Conservation (phyloP, 495 filamentous ascomycete genomes). For the Arthonia radiata region DNA sequence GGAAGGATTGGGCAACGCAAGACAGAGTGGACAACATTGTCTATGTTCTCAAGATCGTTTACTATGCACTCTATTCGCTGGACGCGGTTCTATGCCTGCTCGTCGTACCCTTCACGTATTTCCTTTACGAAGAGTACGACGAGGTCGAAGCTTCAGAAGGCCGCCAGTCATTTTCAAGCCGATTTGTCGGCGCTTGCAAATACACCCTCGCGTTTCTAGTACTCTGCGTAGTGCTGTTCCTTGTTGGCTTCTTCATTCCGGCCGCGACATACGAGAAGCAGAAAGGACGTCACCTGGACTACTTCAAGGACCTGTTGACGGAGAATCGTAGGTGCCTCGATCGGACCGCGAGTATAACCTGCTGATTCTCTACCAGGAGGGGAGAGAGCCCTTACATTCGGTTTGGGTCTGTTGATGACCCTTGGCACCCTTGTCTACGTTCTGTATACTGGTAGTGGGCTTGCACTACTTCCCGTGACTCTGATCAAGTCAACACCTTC, state of each 20-base stretch:
- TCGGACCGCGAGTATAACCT: conserved; percentile 1
- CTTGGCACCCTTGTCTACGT: conserved; percentile 66
- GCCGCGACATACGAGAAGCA: conserved; percentile 26
- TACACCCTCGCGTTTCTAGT: conserved; percentile 71
- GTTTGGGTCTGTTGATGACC: conserved; percentile 59
- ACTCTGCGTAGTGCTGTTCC: conserved; percentile 57
- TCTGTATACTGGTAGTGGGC: conserved; percentile 66
- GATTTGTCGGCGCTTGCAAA: conserved; percentile 64
- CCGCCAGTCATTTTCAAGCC: conserved; percentile 36
- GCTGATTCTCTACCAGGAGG: conserved; percentile 29
- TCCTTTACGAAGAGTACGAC: conserved; percentile 93
- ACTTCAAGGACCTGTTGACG: conserved; percentile 59
- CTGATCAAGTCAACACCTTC: conserved; percentile 77
- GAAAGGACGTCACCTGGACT: conserved; percentile 48
- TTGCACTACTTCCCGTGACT: conserved; percentile 69
- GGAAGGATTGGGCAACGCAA: conserved; percentile 85
- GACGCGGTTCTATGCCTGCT: conserved; percentile 81
- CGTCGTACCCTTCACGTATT: conserved; percentile 86
- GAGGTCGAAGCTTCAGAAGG: conserved; percentile 59
- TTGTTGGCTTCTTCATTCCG: conserved; percentile 83
- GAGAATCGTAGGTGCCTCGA: conserved; percentile 41
- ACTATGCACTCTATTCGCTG: conserved; percentile 76
- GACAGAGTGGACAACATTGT: conserved; percentile 51
- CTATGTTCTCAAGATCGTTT: conserved; percentile 59
- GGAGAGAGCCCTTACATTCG: conserved; percentile 77